These are phyloP conservation scores for Eimeria necatrix DNA, from an alignment of 169 alveolate genomes.

Conservation along the genomic window DNA sequence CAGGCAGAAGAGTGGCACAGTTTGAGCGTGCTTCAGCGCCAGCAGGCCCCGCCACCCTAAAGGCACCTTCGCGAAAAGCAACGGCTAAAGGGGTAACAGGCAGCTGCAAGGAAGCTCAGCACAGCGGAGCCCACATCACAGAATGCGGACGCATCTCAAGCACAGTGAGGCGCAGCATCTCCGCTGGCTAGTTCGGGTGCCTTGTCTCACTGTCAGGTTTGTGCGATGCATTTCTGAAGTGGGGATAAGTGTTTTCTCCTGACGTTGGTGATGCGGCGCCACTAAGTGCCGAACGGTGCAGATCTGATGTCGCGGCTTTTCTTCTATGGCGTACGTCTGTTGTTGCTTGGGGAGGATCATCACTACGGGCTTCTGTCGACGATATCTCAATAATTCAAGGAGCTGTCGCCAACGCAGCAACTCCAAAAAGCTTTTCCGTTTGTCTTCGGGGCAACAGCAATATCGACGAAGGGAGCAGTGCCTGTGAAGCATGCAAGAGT, in stretches of 20 bases:
- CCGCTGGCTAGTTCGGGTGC: too few species aligned
- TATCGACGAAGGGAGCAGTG: neutral
- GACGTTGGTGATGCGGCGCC: too few species aligned
- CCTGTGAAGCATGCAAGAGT: neutral
- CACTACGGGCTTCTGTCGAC: too few species aligned
- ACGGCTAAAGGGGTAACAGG: neutral
- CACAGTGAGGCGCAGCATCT: neutral
- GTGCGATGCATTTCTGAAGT: too few species aligned
- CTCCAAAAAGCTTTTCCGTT: neutral
- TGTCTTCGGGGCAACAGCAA: conserved; percentile 21
- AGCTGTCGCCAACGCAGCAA: neutral
- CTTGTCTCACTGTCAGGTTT: too few species aligned
- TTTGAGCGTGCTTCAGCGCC: neutral
- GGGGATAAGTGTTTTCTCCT: too few species aligned
- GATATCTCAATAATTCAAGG: neutral
- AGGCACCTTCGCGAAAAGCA: neutral
- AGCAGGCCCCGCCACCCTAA: neutral
- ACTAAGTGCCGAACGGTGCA: too few species aligned
- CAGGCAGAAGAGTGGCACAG: neutral
- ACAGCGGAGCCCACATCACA: neutral
- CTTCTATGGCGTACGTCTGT: too few species aligned
- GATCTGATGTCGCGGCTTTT: too few species aligned
- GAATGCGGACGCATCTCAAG: neutral
- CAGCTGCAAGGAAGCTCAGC: neutral
- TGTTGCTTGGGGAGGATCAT: too few species aligned